Evolutionary conservation across 2,329 filamentous ascomycete species (phyloP).

Genomic region (Pyricularia pennisetigena): DNA sequence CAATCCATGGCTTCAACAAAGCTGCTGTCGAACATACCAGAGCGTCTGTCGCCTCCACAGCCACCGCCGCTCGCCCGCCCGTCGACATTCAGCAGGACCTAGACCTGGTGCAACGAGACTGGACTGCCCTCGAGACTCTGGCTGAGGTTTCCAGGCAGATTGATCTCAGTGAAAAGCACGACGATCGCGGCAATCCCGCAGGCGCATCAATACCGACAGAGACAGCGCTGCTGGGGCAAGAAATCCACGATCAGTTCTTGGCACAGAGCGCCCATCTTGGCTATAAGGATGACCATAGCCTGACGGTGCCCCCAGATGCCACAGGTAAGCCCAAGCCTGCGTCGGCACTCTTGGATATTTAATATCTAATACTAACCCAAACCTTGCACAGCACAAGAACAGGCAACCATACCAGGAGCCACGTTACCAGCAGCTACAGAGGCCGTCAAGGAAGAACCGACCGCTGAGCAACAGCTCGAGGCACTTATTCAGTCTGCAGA

Average conservation of each 20-base stretch:
- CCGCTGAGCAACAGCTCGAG: constrained; percentile 39
- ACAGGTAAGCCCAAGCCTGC: not conserved
- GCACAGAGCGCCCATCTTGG: constrained; percentile 1
- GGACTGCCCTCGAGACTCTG: constrained; percentile 76
- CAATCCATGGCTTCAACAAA: constrained; percentile 60
- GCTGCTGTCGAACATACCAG: constrained; percentile 20
- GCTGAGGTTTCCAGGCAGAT: constrained; percentile 82
- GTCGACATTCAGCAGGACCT: constrained; percentile 15
- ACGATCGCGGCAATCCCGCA: constrained; percentile 34
- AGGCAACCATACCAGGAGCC: constrained; percentile 5
- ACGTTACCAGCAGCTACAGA: not conserved
- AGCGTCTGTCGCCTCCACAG: constrained; percentile 9
- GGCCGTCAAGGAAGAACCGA: constrained; percentile 20
- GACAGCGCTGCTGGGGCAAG: constrained; percentile 22
- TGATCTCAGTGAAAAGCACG: constrained; percentile 53
- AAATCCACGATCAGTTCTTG: constrained; percentile 49
- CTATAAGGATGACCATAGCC: not conserved
- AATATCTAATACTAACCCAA: not conserved
- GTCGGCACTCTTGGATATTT: not conserved
- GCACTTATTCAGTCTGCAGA: constrained; percentile 28
- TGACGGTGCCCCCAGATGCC: not conserved
- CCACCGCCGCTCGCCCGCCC: constrained; percentile 10
- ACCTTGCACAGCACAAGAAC: not conserved
- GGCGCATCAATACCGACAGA: constrained; percentile 29
- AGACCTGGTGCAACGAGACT: constrained; percentile 40